phyloP scores from a whole-genome alignment of 2,329 filamentous ascomycete species.

The Tolypocladium ovalisporum region DNA sequence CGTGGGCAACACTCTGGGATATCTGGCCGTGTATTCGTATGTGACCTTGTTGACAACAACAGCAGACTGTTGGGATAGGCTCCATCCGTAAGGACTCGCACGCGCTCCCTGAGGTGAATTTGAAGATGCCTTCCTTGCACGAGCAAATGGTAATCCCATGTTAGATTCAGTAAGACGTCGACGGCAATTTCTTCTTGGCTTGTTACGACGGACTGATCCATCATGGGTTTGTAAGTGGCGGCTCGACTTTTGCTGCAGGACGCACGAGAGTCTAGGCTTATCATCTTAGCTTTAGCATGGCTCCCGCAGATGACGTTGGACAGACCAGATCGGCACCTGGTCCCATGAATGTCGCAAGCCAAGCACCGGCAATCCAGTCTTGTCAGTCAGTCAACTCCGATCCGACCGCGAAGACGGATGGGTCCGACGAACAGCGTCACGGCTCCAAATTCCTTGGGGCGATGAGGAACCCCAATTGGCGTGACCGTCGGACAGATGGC shows the following conservation, averaged over 20 bases:
- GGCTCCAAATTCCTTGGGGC: slow-evolving; percentile 17
- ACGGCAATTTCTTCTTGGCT: no score
- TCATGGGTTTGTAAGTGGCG: background rate
- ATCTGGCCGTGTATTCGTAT: background rate
- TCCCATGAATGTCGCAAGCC: background rate
- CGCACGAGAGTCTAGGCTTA: background rate
- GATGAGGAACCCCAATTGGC: slow-evolving; percentile 25
- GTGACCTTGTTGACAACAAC: background rate
- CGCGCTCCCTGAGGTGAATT: background rate
- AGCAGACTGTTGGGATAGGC: background rate
- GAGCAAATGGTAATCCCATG: background rate
- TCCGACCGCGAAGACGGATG: slow-evolving; percentile 2
- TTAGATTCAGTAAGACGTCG: background rate
- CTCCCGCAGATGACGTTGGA: background rate
- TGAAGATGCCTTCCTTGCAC: background rate
- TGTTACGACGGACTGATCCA: background rate
- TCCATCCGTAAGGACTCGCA: background rate
- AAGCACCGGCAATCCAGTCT: background rate
- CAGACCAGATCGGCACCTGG: background rate
- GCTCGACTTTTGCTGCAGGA: background rate
- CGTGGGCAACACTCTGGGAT: background rate
- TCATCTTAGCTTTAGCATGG: background rate
- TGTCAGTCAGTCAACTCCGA: background rate
- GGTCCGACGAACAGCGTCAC: slow-evolving; percentile 8
- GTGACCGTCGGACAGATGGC: slow-evolving; percentile 11